These are phyloP conservation scores for Dalbergia cultrata DNA, from an alignment of 306 rosid species.

Conservation along the genomic window DNA sequence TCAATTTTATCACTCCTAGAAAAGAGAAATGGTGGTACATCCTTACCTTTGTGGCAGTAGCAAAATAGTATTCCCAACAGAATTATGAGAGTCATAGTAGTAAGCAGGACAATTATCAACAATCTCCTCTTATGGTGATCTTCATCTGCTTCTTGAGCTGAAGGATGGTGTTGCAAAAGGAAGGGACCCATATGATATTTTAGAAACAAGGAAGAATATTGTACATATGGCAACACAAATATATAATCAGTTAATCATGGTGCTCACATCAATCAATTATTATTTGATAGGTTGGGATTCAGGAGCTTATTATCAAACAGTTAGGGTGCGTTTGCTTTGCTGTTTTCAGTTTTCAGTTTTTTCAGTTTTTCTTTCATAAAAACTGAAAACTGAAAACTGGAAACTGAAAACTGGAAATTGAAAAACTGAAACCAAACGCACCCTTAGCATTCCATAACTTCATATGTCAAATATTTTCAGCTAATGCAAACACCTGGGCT, in stretches of 20 bases:
- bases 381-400: too few species aligned
- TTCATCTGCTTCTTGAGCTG: constrained; percentile 44
- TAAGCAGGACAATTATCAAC: constrained; percentile 44
- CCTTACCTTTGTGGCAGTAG: constrained; percentile 43
- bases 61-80: constrained; percentile 46
- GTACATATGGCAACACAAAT: neutral
- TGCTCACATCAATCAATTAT: neutral
- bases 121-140: constrained; percentile 42
- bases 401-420: too few species aligned
- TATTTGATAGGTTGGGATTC: too few species aligned
- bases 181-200: constrained; percentile 23
- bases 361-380: too few species aligned
- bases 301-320: too few species aligned
- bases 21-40: neutral
- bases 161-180: constrained; percentile 37
- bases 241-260: too few species aligned
- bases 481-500: neutral
- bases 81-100: constrained; percentile 32
- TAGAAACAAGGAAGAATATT: constrained; percentile 19
- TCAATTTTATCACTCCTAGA: neutral
- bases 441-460: neutral
- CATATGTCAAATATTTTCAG: constrained; percentile 10
- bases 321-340: too few species aligned
- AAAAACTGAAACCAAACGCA: too few species aligned
- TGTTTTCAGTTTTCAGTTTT: too few species aligned